Evolutionary conservation across 495 filamentous ascomycete species (phyloP).

Genomic region (Podospora appendiculata): DNA sequence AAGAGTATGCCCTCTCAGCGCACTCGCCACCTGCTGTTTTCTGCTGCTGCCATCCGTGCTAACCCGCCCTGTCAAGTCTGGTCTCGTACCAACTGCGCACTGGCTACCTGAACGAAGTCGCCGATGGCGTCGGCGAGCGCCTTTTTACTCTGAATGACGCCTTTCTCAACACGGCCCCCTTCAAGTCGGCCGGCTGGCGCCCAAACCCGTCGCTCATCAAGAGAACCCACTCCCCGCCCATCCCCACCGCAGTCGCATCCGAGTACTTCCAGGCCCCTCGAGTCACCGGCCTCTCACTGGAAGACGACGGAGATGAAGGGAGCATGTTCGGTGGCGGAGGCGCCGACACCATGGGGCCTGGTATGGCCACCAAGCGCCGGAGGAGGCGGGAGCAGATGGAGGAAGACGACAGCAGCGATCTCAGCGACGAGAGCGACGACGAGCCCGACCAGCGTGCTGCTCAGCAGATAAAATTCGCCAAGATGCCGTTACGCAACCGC

Average conservation of each 20-base stretch:
- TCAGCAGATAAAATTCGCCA: slow-evolving; percentile 89
- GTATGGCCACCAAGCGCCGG: slow-evolving; percentile 45
- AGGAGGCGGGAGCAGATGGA: slow-evolving; percentile 71
- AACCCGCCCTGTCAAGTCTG: slow-evolving; percentile 49
- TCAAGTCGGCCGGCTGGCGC: slow-evolving; percentile 91
- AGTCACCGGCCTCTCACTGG: slow-evolving; percentile 45
- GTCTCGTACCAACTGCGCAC: slow-evolving; percentile 89
- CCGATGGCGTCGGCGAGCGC: slow-evolving; percentile 93
- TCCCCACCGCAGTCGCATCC: slow-evolving; percentile 79
- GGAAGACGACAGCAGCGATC: slow-evolving; percentile 93
- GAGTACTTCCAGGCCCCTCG: slow-evolving; percentile 83
- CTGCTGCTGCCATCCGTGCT: background rate
- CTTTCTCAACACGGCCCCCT: slow-evolving; percentile 88
- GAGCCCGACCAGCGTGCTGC: slow-evolving; percentile 60
- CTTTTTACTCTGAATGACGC: slow-evolving; percentile 87
- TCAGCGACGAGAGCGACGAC: slow-evolving; percentile 95
- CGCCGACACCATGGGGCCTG: slow-evolving; percentile 66
- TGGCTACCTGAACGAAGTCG: slow-evolving; percentile 80
- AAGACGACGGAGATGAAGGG: slow-evolving; percentile 75
- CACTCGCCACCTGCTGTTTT: background rate
- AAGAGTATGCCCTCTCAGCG: slow-evolving; percentile 63
- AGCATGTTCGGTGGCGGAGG: slow-evolving; percentile 69
- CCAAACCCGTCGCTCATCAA: slow-evolving; percentile 69
- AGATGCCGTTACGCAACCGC: slow-evolving; percentile 83
- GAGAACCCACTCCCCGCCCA: slow-evolving; percentile 90